These are phyloP conservation scores for Coemansia biformis DNA, from an alignment of 192 early-diverging fungal genomes.

Conservation along the genomic window DNA sequence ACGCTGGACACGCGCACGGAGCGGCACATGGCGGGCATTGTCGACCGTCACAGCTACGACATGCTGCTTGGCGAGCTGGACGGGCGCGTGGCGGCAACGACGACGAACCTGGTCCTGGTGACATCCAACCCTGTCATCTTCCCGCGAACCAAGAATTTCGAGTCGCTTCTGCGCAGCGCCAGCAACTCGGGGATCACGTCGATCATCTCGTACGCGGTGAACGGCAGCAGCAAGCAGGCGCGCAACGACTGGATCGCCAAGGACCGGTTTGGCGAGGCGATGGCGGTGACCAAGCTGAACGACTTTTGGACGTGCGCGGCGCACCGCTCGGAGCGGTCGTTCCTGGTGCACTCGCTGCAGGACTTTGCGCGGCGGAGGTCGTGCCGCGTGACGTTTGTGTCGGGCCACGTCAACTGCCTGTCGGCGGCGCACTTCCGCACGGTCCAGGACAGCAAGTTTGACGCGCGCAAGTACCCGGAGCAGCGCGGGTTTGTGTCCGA, in stretches of 20 bases:
- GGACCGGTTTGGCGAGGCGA: conserved; percentile 67
- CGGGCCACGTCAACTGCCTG: conserved; percentile 74
- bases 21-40: conserved; percentile 59
- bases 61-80: conserved; percentile 54
- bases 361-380: conserved; percentile 54
- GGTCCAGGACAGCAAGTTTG: conserved; percentile 33
- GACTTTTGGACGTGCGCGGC: conserved; percentile 64
- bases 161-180: conserved; percentile 58
- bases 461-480: conserved; percentile 43
- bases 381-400: conserved; percentile 70
- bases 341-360: conserved; percentile 63
- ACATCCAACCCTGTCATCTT: conserved; percentile 68
- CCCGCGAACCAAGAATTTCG: conserved; percentile 65
- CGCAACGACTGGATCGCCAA: conserved; percentile 50
- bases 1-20: conserved; percentile 70
- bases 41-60: conserved; percentile 60
- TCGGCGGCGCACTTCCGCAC: conserved; percentile 58
- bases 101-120: conserved; percentile 66
- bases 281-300: conserved; percentile 69
- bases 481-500: conserved; percentile 54
- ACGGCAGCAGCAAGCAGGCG: conserved; percentile 12
- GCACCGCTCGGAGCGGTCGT: conserved; percentile 63
- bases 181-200: conserved; percentile 45
- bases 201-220: conserved; percentile 42
- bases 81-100: conserved; percentile 49